These are phyloP conservation scores for Fraxinus latifolia DNA, from an alignment of 305 asterid species.

Conservation along the genomic window DNA sequence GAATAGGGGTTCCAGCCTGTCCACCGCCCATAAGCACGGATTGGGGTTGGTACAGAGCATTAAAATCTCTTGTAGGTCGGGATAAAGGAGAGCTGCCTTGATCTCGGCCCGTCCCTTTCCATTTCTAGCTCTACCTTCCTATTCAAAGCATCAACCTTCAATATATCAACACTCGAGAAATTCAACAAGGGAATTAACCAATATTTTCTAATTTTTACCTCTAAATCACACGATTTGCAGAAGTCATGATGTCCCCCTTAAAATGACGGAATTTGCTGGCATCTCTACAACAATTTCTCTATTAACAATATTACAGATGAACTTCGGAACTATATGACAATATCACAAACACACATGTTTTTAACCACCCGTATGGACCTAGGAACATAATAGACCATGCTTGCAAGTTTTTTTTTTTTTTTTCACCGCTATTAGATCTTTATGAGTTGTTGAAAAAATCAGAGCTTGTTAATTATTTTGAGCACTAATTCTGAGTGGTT, in stretches of 20 bases:
- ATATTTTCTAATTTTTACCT: background rate
- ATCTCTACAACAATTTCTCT: conserved; percentile 62
- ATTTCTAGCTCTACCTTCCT: background rate
- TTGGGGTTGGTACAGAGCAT: background rate
- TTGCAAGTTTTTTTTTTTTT: no score
- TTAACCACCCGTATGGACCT: conserved; percentile 51
- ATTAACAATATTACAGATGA: conserved; percentile 38
- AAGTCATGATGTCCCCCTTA: conserved; percentile 50
- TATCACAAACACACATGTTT: conserved; percentile 63
- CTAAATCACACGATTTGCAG: conserved; percentile 30
- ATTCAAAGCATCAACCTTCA: background rate
- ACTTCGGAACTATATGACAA: conserved; percentile 58
- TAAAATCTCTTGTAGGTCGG: background rate
- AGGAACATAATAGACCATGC: conserved; percentile 27
- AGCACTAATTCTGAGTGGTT: background rate
- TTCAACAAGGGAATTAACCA: background rate
- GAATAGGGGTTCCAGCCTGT: background rate
- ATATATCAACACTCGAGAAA: background rate
- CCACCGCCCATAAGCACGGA: background rate
- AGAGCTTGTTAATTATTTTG: background rate
- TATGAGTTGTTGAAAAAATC: background rate
- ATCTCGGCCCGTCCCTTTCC: background rate
- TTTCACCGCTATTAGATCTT: background rate
- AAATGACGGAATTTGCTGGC: conserved; percentile 64
- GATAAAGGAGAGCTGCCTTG: background rate